Percentiles rank a stretch among this genome's conserved stretches.
These are phyloP conservation scores for Odonthalia washingtoniensis DNA, from an alignment of 31 red algal genomes.

Conservation along the genomic window DNA sequence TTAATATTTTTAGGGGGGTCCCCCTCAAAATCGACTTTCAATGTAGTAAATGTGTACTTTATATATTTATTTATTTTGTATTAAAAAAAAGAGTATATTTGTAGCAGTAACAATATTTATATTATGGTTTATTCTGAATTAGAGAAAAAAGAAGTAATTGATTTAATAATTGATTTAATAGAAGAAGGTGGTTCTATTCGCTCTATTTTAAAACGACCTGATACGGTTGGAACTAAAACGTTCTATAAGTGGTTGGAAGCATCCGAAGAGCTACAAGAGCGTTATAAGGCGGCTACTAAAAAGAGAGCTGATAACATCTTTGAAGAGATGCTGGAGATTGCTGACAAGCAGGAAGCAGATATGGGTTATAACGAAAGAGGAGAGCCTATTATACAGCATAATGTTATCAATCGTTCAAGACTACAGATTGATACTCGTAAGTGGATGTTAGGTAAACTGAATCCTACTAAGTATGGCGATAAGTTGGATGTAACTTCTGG, in stretches of 20 bases:
- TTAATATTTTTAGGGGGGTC: too few species aligned
- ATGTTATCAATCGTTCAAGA: background rate
- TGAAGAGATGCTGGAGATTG: conserved; percentile 6
- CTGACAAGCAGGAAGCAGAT: background rate
- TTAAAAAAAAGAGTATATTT: too few species aligned
- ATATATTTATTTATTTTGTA: too few species aligned
- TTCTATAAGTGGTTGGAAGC: conserved; percentile 25
- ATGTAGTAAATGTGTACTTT: too few species aligned
- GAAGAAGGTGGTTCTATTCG: background rate
- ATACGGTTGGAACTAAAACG: background rate
- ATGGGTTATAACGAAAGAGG: background rate
- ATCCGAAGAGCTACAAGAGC: too few species aligned
- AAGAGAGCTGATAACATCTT: background rate
- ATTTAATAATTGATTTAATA: background rate
- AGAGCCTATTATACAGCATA: background rate
- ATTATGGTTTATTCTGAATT: background rate
- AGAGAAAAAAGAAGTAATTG: background rate
- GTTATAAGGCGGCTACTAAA: too few species aligned
- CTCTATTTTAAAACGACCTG: background rate
- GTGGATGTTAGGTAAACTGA: background rate
- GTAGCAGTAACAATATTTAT: too few species aligned
- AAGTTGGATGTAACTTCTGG: background rate
- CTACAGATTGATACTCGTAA: background rate
- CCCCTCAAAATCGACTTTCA: too few species aligned
- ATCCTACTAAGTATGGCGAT: background rate